These are phyloP conservation scores for Litsea cubeba DNA, from an alignment of 164 flowering plant genomes.

Conservation along the genomic window DNA sequence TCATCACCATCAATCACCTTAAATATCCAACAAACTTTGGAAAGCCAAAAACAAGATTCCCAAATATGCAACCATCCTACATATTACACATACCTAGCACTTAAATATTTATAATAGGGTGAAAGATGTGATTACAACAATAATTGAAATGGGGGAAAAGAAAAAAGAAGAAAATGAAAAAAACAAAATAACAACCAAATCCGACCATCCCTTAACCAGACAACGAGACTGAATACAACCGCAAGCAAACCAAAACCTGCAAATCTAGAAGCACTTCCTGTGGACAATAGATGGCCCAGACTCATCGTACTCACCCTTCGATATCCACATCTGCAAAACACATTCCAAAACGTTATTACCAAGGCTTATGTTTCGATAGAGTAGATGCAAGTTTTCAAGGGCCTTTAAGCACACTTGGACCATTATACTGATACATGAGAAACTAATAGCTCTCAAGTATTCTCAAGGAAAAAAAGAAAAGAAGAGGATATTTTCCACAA, in stretches of 20 bases:
- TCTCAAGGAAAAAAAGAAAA: too few relatives aligned
- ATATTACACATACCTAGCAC: not conserved
- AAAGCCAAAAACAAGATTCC: too few relatives aligned
- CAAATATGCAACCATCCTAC: too few relatives aligned
- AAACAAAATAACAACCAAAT: not conserved
- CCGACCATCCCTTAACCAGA: not conserved
- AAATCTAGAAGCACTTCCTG: constrained; percentile 28
- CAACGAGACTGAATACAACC: not conserved
- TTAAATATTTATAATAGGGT: not conserved
- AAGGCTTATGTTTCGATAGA: not conserved
- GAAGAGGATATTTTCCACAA: too few relatives aligned
- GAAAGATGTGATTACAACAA: not conserved
- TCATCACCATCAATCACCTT: too few relatives aligned
- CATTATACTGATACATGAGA: too few relatives aligned
- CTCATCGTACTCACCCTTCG: constrained; percentile 31
- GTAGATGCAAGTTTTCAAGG: not conserved
- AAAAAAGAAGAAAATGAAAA: not conserved
- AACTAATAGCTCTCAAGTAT: too few relatives aligned
- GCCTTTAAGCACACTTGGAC: too few relatives aligned
- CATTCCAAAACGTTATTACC: not conserved
- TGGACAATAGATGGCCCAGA: constrained; percentile 31
- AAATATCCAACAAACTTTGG: too few relatives aligned
- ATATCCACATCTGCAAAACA: constrained; percentile 30
- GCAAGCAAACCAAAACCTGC: not conserved
- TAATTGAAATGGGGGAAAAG: not conserved